Base-by-base conservation (phyloP, 1,284 basidiomycete species). In the Neolentinus lepideus region DNA sequence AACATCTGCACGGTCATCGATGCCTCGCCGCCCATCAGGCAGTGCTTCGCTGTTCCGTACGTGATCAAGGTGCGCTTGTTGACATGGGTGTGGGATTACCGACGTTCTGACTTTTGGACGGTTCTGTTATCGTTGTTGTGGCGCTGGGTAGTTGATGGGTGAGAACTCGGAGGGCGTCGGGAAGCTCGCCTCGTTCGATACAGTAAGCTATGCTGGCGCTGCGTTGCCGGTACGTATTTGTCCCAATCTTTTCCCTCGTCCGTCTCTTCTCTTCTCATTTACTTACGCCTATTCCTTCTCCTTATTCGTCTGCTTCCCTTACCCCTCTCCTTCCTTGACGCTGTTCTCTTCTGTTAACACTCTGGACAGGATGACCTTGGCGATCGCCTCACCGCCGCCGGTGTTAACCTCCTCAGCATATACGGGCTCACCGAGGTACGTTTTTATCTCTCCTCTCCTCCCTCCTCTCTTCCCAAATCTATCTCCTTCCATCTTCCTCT, bases 391-490 rank as follows among this genome's bases (percentile, higher is more conserved):
- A 78, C 79, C 0, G 69, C 68, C 0, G 62, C 74, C 22, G 79
- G 79, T 1, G 75, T 85, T 2, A 76, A 74, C 21, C 71, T 87
- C 4, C 73, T 81, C 25, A 78, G 79, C 11, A 71, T 77, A 35
- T 81, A 80, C 61, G 83, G 84, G 1, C 73, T 75, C 53, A 78
- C 65, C 9, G 73, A 75, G 61, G 69, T 58, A 48, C 21, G 35
- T 8, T 25, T 26, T 12, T 2, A 38, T 1, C 47, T 6, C 22
- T 11, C 47, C 6, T 11, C 22, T 50, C 22, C 8, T 50, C 16
- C 47, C n/a, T n/a, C 21, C 14, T 25, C 11, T 50, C 24, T 50
- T 50, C 47, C 47, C 6, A 25, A 8, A n/a, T n/a, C 24, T n/a
- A n/a, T n/a, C n/a, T n/a, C n/a, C n/a, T n/a, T n/a, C n/a, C n/a